Evolutionary conservation across 192 early-diverging fungal species (phyloP), one percentile per base, ranked within the genome.

Genomic region (Kappamyces sp.): DNA sequence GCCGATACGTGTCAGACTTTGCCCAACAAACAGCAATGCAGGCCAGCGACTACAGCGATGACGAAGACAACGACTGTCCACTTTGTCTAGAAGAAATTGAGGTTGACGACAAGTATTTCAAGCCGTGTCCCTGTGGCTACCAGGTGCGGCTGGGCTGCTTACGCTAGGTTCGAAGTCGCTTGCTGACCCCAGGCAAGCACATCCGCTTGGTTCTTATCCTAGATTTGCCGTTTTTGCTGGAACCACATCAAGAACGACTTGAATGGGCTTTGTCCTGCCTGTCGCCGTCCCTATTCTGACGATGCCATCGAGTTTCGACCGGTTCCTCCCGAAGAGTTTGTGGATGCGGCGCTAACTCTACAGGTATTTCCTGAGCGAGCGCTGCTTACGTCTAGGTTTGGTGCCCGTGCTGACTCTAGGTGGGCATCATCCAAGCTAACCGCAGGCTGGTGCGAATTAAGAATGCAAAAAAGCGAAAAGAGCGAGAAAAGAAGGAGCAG

Each of bases 221-320:
- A 98, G 93, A 93, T 99, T 66, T 99, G 97, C 71, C 86, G 94
- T 7, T 99, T 99, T 70, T 99, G 97, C 63, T 97, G 93, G 88
- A 88, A 99, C 66, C 93, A 92, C 68, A 96, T 99, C 69, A 92
- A 92, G 63, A 88, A 96, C 48, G 84, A 93, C 69, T 78, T 90
- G 58, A 96, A 92, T 69, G 87, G 88, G 9, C 83, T 87, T 13
- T 99, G 97, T 61, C 97, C 97, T 23, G 97, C 97, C 12, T 99
- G 97, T 61, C 79, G 97, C 15, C 74, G 93, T 32, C 66, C 85
- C 1, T 99, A 93, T 61, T 84, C 89, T 9, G 93, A 97, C 49
- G 90, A 99, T 52, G 87, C 73, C 2, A 78, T 90, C 44, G 86
- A 92, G 68, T 93, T 93, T 72, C 87, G 55, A 34, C 89, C 92